Base-by-base conservation (phyloP, 495 filamentous ascomycete genomes). In the Parachaetomium inaequale region DNA sequence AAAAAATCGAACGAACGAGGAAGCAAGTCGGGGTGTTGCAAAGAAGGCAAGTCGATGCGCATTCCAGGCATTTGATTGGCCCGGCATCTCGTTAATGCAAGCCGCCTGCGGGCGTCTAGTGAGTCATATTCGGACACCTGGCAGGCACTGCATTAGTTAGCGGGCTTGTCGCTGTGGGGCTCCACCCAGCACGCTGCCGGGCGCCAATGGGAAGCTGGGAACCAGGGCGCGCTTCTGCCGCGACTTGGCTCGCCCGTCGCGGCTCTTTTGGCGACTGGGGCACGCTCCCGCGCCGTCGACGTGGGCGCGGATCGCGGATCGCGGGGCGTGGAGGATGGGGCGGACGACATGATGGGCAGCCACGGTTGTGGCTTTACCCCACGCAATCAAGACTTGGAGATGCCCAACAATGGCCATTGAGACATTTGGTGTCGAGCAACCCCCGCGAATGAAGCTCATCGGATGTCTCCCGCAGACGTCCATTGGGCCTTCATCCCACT, bases 101-200 rank as follows among this genome's bases (percentile, higher is more conserved):
- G 55, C 58, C 63, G 65, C 64, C 63, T 68, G 63, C 60, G 64
- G 66, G 66, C 71, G 63, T 66, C 61, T 71, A 68, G 63, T 72
- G 67, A 72, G 61, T 74, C 66, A 69, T 64, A 63, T 66, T 66
- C 64, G 66, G 68, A 71, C 68, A 71, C 64, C 68, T 71, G 68
- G 70, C 58, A 53, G 10, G 49, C 47, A n/a, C 47, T 43, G 58
- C 58, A 60, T 60, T 60, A 60, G 58, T 60, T 60, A 60, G 58
- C 47, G 34, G 45, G 23, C 58, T 60, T 57, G 59, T 59, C 57
- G 65, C 63, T 51, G 51, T 54, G 50, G 52, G 45, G 56, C 66
- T 43, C 51, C 56, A 45, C 65, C 12, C 52, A 28, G 59, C 50
- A 47, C 42, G 19, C 21, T 46, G 34, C 52, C 46, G 63, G 42